Conservation (phyloP, 371 early-diverging fungal genomes). For the Mucor circinelloides region DNA sequence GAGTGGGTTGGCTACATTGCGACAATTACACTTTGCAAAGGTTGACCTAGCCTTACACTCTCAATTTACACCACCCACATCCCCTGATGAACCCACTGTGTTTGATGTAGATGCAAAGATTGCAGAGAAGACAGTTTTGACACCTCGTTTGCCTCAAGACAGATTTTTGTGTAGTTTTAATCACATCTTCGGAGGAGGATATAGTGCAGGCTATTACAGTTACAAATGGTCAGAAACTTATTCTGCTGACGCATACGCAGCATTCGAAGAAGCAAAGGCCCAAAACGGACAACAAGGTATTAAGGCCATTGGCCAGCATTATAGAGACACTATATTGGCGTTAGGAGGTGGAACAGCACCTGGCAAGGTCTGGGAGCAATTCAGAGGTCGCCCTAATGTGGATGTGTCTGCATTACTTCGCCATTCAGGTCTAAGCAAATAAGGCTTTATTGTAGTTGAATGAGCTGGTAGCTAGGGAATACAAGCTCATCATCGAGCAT, state of each 20-base stretch:
- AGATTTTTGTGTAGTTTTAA: constrained; percentile 65
- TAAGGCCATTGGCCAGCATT: constrained; percentile 52
- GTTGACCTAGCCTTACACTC: constrained; percentile 64
- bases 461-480: constrained; percentile 80
- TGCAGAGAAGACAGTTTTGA: constrained; percentile 50
- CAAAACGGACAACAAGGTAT: constrained; percentile 34
- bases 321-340: constrained; percentile 66
- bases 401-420: constrained; percentile 61
- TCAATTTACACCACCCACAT: constrained; percentile 39
- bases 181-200: constrained; percentile 71
- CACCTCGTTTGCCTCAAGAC: constrained; percentile 59
- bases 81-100: constrained; percentile 37
- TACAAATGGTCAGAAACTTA: constrained; percentile 75
- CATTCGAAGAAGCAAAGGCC: constrained; percentile 57
- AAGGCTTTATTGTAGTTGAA: constrained; percentile 23
- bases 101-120: constrained; percentile 64
- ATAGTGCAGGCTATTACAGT: constrained; percentile 69
- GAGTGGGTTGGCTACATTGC: constrained; percentile 63
- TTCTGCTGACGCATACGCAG: constrained; percentile 72
- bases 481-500: constrained; percentile 90
- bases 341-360: constrained; percentile 69
- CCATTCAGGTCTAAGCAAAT: constrained; percentile 54
- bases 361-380: constrained; percentile 59
- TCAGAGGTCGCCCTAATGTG: constrained; percentile 59
- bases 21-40: constrained; percentile 66